Evolutionary conservation across 1,139 yeast species (phyloP).

Genomic region (Lodderomyces oxycetoniae): DNA sequence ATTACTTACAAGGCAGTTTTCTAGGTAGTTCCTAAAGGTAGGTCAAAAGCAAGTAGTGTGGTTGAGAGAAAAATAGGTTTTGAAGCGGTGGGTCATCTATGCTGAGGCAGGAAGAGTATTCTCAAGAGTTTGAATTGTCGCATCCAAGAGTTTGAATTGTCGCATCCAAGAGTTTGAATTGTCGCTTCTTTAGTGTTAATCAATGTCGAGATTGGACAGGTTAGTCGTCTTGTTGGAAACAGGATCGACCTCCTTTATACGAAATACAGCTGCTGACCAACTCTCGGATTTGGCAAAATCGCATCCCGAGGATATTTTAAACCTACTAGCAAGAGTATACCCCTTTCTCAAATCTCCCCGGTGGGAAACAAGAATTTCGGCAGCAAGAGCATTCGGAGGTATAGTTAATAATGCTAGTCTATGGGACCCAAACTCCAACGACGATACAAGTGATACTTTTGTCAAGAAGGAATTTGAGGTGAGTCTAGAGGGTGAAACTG

Average conservation of each 20-base stretch:
- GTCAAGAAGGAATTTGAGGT: conserved; percentile 20
- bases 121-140: no score
- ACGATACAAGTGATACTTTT: conserved; percentile 11
- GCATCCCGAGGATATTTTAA: conserved; percentile 89
- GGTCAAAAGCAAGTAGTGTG: no score
- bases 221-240: conserved; percentile 81
- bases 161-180: no score
- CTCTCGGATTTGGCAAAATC: conserved; percentile 88
- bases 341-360: conserved; percentile 78
- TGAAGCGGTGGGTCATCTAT: no score
- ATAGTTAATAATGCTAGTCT: conserved; percentile 71
- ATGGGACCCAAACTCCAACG: conserved; percentile 76
- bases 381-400: conserved; percentile 94
- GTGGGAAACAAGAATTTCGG: conserved; percentile 96
- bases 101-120: no score
- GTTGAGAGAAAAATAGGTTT: no score
- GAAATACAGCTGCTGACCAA: conserved; percentile 97
- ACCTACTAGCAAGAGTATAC: conserved; percentile 80
- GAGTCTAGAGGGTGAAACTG: conserved; percentile 30
- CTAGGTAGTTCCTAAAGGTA: no score
- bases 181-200: no score
- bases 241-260: conserved; percentile 89
- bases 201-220: conserved; percentile 57
- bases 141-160: no score
- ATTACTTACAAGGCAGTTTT: no score